Percentiles rank a stretch among this genome's conserved stretches.
phyloP scores from a whole-genome alignment of 257 asterid species.

The Lycium barbarum region DNA sequence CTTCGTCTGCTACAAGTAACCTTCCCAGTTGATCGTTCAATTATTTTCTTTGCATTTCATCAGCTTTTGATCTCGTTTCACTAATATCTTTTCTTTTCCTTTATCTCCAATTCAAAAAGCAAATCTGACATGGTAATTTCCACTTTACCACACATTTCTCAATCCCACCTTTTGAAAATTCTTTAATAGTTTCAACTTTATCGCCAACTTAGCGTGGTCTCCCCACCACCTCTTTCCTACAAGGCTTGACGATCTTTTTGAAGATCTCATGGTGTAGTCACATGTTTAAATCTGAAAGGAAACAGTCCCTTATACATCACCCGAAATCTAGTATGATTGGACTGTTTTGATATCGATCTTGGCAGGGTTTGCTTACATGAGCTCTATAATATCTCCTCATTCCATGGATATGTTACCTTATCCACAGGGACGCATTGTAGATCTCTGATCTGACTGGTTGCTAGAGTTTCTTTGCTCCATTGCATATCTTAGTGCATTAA shows the following conservation, averaged over 20 bases:
- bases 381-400: not conserved
- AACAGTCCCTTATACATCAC: slow-evolving; percentile 5
- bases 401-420: not conserved
- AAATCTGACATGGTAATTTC: not conserved
- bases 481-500: not conserved
- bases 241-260: slow-evolving; percentile 7
- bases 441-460: not conserved
- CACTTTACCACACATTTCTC: not conserved
- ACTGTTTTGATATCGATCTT: slow-evolving; percentile 23
- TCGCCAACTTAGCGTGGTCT: slow-evolving; percentile 18
- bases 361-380: slow-evolving; percentile 19
- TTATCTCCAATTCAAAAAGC: not conserved
- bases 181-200: not conserved
- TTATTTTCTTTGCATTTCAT: not conserved
- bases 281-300: slow-evolving; percentile 2
- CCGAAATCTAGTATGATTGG: not conserved
- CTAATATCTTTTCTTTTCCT: not conserved
- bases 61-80: not conserved
- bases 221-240: not conserved
- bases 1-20: not conserved
- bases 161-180: not conserved
- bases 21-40: not conserved
- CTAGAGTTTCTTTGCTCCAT: slow-evolving; percentile 15
- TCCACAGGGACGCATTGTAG: not conserved
- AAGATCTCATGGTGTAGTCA: slow-evolving; percentile 20